These are phyloP conservation scores for Penicillium sp. DNA, from an alignment of 2,329 filamentous ascomycete species.

Conservation along the genomic window DNA sequence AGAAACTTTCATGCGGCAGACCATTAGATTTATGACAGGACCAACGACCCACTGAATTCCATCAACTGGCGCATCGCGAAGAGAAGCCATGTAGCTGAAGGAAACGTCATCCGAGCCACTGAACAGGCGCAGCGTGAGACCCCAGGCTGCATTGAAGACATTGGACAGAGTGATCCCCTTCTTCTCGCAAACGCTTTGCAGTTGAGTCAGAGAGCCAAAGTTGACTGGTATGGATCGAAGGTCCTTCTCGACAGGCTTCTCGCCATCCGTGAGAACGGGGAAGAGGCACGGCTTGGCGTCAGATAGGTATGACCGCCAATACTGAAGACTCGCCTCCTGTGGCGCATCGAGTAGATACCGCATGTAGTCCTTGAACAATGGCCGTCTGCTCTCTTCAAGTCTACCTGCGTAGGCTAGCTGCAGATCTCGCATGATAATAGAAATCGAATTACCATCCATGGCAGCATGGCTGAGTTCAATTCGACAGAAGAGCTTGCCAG, in stretches of 20 bases:
- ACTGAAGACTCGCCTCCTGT: constrained; percentile 35
- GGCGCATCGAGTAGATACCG: constrained; percentile 34
- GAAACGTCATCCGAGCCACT: constrained; percentile 71
- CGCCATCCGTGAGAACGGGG: constrained; percentile 40
- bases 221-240: constrained; percentile 39
- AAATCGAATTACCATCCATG: constrained; percentile 57
- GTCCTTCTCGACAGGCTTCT: constrained; percentile 21
- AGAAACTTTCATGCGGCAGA: constrained; percentile 48
- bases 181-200: constrained; percentile 47
- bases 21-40: constrained; percentile 52
- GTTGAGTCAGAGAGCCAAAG: constrained; percentile 32
- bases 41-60: constrained; percentile 50
- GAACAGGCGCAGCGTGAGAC: constrained; percentile 62
- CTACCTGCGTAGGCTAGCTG: constrained; percentile 50
- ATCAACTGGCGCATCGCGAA: constrained; percentile 47
- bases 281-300: constrained; percentile 43
- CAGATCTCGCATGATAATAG: constrained; percentile 53
- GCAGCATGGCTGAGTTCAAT: constrained; percentile 58
- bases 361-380: constrained; percentile 43
- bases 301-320: constrained; percentile 44
- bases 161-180: constrained; percentile 55
- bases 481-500: constrained; percentile 47
- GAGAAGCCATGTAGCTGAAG: constrained; percentile 51
- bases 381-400: constrained; percentile 41
- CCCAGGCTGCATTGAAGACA: constrained; percentile 72